Conservation (phyloP, 129 eudicot species). For the Helianthus tuberosus region DNA sequence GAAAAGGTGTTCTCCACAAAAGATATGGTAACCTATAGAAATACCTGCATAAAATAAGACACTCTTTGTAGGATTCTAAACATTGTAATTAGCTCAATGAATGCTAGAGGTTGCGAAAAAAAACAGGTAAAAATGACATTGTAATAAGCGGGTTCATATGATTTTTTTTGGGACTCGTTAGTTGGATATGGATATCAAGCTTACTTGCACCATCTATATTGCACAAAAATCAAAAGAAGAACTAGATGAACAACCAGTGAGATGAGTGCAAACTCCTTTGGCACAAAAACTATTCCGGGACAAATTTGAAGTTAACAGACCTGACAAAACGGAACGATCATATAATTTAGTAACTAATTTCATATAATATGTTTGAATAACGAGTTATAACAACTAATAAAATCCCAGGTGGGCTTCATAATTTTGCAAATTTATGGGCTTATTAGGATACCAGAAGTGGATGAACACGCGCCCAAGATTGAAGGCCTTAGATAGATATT, state of each 20-base stretch:
- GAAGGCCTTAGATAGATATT: conserved; percentile 86
- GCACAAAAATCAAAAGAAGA: conserved; percentile 63
- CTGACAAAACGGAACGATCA: conserved; percentile 40
- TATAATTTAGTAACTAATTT: conserved; percentile 5
- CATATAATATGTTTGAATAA: not conserved
- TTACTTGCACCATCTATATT: conserved; percentile 96
- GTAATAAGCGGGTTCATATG: not conserved
- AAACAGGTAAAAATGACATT: not conserved
- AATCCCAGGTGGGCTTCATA: conserved; percentile 1
- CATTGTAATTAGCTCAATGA: too few species aligned
- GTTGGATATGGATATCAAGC: conserved; percentile 32
- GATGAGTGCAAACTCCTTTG: conserved; percentile 65
- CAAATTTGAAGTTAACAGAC: conserved; percentile 98
- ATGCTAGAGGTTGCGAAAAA: too few species aligned
- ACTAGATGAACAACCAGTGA: conserved; percentile 68
- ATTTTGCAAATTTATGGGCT: conserved; percentile 13
- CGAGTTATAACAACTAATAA: not conserved
- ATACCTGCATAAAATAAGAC: conserved; percentile 56
- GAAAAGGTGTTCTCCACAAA: conserved; percentile 85
- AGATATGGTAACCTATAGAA: conserved; percentile 85
- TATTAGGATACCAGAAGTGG: conserved; percentile 82
- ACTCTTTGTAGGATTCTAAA: not conserved
- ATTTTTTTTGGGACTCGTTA: not conserved
- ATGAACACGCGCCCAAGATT: conserved; percentile 95
- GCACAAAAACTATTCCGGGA: conserved; percentile 75